Evolutionary conservation across 2,329 filamentous ascomycete genomes (phyloP).

Genomic region (Sphaceloma murrayae): DNA sequence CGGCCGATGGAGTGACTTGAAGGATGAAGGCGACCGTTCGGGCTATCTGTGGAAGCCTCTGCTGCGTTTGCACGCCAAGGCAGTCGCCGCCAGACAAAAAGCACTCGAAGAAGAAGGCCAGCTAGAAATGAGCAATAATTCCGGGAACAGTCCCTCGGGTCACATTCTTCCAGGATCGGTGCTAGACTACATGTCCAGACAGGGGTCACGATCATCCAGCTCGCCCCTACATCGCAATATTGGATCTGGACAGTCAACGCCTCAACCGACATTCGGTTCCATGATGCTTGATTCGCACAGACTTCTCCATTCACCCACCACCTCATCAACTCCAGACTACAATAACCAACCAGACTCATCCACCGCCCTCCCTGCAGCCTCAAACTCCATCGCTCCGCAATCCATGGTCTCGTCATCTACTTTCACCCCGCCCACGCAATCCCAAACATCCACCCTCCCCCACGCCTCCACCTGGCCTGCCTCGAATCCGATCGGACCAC

Average conservation of each 20-base stretch:
- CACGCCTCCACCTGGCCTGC: constrained; percentile 1
- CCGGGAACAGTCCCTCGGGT: constrained; percentile 7
- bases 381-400: no score
- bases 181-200: constrained; percentile 10
- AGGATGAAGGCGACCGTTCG: constrained; percentile 28
- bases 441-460: neutral
- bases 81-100: constrained; percentile 43
- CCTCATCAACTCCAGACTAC: neutral
- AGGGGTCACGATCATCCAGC: constrained; percentile 3
- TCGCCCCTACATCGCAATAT: neutral
- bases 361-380: no score
- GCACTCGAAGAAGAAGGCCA: constrained; percentile 33
- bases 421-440: neutral
- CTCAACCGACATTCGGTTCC: constrained; percentile 10
- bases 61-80: constrained; percentile 50
- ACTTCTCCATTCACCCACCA: constrained; percentile 1
- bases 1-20: constrained; percentile 33
- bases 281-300: constrained; percentile 8
- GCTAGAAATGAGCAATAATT: neutral
- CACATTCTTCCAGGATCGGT: constrained; percentile 4
- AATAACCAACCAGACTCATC: neutral
- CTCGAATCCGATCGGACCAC: no score
- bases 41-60: constrained; percentile 56
- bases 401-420: neutral
- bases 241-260: neutral